Base-by-base conservation (phyloP, 441 rosid species). In the Arabidopsis lyrata region DNA sequence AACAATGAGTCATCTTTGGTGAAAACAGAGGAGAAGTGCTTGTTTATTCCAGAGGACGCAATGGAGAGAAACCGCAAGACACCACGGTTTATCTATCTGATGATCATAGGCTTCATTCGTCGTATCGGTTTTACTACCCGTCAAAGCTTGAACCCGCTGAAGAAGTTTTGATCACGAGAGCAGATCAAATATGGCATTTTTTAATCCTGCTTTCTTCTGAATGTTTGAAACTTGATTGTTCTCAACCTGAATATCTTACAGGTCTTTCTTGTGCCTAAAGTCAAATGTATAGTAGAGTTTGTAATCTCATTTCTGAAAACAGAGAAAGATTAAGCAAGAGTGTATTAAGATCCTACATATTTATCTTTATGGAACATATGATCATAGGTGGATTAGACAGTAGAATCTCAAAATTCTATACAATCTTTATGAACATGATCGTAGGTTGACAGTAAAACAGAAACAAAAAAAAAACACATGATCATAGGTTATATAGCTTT, bases 101-200 rank as follows among this genome's bases (percentile, higher is more conserved):
- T 63, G 22, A 5, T 70, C 47, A 15, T 56, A 38, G 61, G 75
- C 16, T 45, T 76, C 32, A 55, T 70, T 15, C 67, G 47, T 63
- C 62, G 12, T 39, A 8, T 63, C 45, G 1, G 53, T 47, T 62
- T 68, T 67, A 66, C 4, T 5, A 60, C 24, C 9, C 16, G 20
- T 42, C 63, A 60, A 52, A 60, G 34, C 12, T 12, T 58, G 61
- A 73, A 66, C 7, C 47, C 1, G 9, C 32, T 8, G 27, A 18
- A 56, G 66, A 39, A 48, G 27, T 42, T 44, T 44, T 55, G 64
- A 14, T 72, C 3, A 36, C 15, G 4, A 53, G 27, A 52, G 36
- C 27, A 53, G 47, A n/a, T 24, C 65, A 64, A 48, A 13, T 58
- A 24, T 72, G 32, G 10, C 3, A 22, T 41, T 50, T 18, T 4